Evolutionary conservation across 768 basidiomycete genomes (phyloP), one percentile per base, ranked within the genome.

Genomic region (Podaxis mareebaensis): DNA sequence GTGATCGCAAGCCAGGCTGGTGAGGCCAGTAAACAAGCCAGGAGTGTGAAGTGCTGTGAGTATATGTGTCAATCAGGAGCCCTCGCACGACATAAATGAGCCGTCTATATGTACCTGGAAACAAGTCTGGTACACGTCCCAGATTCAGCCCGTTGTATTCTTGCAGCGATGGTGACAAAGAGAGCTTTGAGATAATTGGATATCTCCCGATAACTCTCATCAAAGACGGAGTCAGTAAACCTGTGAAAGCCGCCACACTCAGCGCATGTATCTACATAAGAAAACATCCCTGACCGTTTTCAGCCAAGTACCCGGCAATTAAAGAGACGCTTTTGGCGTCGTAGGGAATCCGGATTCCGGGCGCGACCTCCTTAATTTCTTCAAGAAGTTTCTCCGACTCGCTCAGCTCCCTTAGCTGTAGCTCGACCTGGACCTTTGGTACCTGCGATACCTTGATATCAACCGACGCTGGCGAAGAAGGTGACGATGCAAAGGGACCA

Each of bases 71-170:
- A 8, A 26, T 38, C 2, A 30, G 3, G 13, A 38, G 5, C 17
- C 28, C 22, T 46, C n/a, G 4, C 22, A 4, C 24, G 7, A 52
- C 52, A 17, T 7, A 12, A 10, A 28, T n/a, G 15, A 51, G 10
- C 7, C 24, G 17, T 15, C 40, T 28, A 28, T 28, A 38, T 24
- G 15, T 52, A 63, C 61, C 61, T 40, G 46, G 55, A 26, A 63
- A 40, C 6, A 63, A 20, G 81, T 79, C 22, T 88, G 72, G 42
- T 76, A 69, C 36, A 89, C 75, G 12, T 70, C 74, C 4, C 77
- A 70, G 11, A 89, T 78, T 52, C 17, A 90, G 68, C 64, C 86
- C 83, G 49, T 76, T 76, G 66, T 87, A 81, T 30, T 74, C 67
- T 6, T 89, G 70, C 12, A 65, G 73, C 12, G 79, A 77, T 24